phyloP scores from a whole-genome alignment of 208 protist species.

The Leptomonas pyrrhocoris region DNA sequence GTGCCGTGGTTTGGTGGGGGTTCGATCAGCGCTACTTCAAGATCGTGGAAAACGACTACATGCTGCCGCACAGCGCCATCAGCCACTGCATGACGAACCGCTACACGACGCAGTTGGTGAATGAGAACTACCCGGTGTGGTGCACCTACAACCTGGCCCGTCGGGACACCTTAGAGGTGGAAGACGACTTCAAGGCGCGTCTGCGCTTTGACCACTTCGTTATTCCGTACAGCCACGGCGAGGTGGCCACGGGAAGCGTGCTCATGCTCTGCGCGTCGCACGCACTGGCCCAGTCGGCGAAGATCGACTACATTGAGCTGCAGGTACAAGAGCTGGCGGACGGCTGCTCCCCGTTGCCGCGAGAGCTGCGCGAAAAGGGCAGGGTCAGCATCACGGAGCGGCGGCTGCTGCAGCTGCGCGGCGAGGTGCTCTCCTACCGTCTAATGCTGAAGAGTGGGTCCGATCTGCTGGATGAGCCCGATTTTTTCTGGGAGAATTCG shows the following conservation, averaged over 20 bases:
- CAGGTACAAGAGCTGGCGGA: constrained; percentile 73
- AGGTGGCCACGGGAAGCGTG: constrained; percentile 58
- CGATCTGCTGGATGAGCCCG: constrained; percentile 80
- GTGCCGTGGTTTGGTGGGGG: constrained; percentile 84
- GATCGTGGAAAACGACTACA: constrained; percentile 82
- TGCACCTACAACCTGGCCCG: constrained; percentile 70
- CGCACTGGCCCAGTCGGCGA: constrained; percentile 78
- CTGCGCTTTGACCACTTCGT: constrained; percentile 80
- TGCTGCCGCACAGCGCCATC: constrained; percentile 70
- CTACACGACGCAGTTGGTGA: constrained; percentile 69
- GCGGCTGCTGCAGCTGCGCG: constrained; percentile 66
- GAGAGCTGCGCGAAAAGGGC: constrained; percentile 65
- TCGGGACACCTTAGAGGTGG: constrained; percentile 60
- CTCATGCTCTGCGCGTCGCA: constrained; percentile 76
- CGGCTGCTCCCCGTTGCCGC: constrained; percentile 72
- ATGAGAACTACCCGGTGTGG: constrained; percentile 83
- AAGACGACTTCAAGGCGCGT: constrained; percentile 66
- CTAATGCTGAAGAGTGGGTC: constrained; percentile 84
- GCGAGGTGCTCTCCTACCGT: constrained; percentile 74
- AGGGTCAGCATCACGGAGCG: constrained; percentile 66
- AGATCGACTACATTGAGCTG: constrained; percentile 84
- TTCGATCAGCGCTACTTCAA: constrained; percentile 81
- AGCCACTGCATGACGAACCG: constrained; percentile 63
- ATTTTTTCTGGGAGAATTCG: constrained; percentile 86
- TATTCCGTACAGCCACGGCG: constrained; percentile 66